Percentiles rank a stretch among this genome's conserved stretches.
These are phyloP conservation scores for Beauveria pseudobassiana DNA, from an alignment of 2,329 filamentous ascomycete species.

Conservation along the genomic window DNA sequence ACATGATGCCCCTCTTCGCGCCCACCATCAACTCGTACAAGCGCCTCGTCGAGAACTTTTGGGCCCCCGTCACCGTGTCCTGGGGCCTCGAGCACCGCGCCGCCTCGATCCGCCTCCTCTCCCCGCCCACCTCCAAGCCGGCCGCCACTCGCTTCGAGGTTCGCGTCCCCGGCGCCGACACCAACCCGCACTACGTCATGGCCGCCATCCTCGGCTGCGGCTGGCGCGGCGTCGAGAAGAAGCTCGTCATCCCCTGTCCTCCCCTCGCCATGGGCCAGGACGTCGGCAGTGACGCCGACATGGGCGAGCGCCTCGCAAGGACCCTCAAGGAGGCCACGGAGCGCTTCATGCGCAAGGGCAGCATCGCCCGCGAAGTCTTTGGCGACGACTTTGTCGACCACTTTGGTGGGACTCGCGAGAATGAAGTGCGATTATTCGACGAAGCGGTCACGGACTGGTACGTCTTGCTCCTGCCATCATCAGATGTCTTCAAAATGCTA, in stretches of 20 bases:
- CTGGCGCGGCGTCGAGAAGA: constrained; percentile 88
- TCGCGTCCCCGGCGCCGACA: constrained; percentile 87
- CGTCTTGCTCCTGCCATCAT: constrained; percentile 28
- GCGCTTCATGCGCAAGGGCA: constrained; percentile 67
- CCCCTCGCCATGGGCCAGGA: constrained; percentile 81
- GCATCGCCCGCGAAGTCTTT: constrained; percentile 87
- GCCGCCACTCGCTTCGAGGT: constrained; percentile 90
- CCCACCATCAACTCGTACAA: constrained; percentile 98
- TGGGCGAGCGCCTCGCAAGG: constrained; percentile 74
- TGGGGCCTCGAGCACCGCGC: constrained; percentile 96
- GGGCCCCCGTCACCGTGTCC: constrained; percentile 94
- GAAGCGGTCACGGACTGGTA: constrained; percentile 97
- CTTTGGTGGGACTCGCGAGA: constrained; percentile 83
- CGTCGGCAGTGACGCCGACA: constrained; percentile 63
- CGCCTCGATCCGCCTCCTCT: constrained; percentile 82
- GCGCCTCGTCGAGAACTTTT: constrained; percentile 96
- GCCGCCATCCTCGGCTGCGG: constrained; percentile 81
- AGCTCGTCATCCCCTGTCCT: constrained; percentile 72
- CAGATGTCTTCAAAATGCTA: not conserved
- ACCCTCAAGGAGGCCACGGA: constrained; percentile 76
- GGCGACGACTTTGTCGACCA: constrained; percentile 95
- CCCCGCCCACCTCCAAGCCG: constrained; percentile 75
- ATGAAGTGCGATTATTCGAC: constrained; percentile 86
- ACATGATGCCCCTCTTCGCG: constrained; percentile 91
- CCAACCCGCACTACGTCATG: constrained; percentile 82